These are phyloP conservation scores for Coniferiporia weirii DNA, from an alignment of 1,284 basidiomycete genomes.

Conservation along the genomic window DNA sequence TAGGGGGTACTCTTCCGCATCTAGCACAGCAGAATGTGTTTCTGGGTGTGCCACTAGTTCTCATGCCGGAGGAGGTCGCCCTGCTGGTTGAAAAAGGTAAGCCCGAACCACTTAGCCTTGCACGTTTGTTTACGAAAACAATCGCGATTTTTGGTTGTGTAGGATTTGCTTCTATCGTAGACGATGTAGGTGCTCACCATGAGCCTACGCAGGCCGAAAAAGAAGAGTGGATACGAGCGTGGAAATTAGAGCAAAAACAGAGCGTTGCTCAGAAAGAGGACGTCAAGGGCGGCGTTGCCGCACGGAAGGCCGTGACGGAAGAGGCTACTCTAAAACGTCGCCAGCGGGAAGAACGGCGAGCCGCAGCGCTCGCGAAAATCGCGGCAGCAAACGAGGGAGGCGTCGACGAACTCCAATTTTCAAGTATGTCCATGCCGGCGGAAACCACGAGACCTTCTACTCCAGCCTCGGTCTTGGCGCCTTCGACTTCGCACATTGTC, in stretches of 20 bases:
- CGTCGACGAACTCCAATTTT: slow-evolving; percentile 18
- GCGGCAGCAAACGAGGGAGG: slow-evolving; percentile 28
- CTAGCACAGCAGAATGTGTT: slow-evolving; percentile 97
- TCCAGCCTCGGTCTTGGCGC: slow-evolving; percentile 17
- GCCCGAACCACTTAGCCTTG: neutral
- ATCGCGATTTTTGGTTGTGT: neutral
- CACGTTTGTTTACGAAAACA: too few relatives aligned
- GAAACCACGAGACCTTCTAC: slow-evolving; percentile 23
- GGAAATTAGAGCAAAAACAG: slow-evolving; percentile 41
- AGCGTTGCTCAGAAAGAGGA: slow-evolving; percentile 40
- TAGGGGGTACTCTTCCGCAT: slow-evolving; percentile 90
- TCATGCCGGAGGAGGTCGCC: slow-evolving; percentile 91
- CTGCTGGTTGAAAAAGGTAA: slow-evolving; percentile 77
- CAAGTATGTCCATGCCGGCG: slow-evolving; percentile 20
- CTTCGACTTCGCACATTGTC: slow-evolving; percentile 44
- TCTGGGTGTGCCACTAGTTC: slow-evolving; percentile 81
- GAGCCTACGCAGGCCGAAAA: slow-evolving; percentile 51
- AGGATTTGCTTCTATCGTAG: slow-evolving; percentile 77
- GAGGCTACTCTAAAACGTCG: slow-evolving; percentile 65
- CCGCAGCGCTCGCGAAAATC: slow-evolving; percentile 32
- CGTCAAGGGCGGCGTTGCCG: slow-evolving; percentile 37
- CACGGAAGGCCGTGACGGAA: slow-evolving; percentile 48
- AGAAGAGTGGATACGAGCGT: slow-evolving; percentile 51
- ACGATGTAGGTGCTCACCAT: slow-evolving; percentile 62
- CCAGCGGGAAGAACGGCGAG: slow-evolving; percentile 56